phyloP scores from a whole-genome alignment of 2,329 filamentous ascomycete species.

The Cyclaneusma minus region DNA sequence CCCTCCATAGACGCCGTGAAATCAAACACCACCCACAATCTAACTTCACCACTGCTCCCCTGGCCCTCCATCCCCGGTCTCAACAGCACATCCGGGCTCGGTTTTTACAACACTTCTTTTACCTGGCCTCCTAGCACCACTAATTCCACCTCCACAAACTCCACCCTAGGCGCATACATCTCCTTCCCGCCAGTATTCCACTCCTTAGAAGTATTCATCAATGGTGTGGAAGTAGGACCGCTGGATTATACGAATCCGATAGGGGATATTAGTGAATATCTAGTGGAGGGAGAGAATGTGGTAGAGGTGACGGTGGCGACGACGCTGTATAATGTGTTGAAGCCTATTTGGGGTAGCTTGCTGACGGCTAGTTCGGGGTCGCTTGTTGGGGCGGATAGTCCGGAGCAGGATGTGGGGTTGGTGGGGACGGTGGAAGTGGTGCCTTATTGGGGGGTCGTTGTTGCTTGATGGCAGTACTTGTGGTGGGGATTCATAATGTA shows the following conservation, averaged over 20 bases:
- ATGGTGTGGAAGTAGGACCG: slow-evolving; percentile 3
- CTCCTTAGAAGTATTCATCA: slow-evolving; percentile 3
- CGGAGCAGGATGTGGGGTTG: slow-evolving; percentile 1
- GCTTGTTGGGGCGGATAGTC: neutral
- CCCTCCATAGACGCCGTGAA: slow-evolving; percentile 9
- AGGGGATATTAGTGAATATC: slow-evolving; percentile 4
- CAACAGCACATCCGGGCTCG: slow-evolving; percentile 18
- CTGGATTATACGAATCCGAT: slow-evolving; percentile 3
- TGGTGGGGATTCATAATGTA: too few relatives aligned
- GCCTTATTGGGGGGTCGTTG: neutral
- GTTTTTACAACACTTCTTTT: slow-evolving; percentile 20
- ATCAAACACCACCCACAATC: slow-evolving; percentile 18
- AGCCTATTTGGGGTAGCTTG: slow-evolving; percentile 2
- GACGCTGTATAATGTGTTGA: slow-evolving; percentile 3
- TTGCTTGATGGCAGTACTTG: slow-evolving; percentile 4
- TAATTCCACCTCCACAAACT: too few relatives aligned
- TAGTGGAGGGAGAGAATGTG: slow-evolving; percentile 3
- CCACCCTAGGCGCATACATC: slow-evolving; percentile 5
- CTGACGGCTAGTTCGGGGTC: slow-evolving; percentile 1
- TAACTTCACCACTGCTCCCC: slow-evolving; percentile 16
- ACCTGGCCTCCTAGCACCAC: slow-evolving; percentile 7
- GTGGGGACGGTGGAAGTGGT: slow-evolving; percentile 1
- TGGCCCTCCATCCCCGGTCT: slow-evolving; percentile 20
- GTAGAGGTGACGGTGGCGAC: slow-evolving; percentile 4
- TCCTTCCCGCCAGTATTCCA: slow-evolving; percentile 3